These are phyloP conservation scores for Calonectria pauciramosa DNA, from an alignment of 2,329 filamentous ascomycete genomes.

Conservation along the genomic window DNA sequence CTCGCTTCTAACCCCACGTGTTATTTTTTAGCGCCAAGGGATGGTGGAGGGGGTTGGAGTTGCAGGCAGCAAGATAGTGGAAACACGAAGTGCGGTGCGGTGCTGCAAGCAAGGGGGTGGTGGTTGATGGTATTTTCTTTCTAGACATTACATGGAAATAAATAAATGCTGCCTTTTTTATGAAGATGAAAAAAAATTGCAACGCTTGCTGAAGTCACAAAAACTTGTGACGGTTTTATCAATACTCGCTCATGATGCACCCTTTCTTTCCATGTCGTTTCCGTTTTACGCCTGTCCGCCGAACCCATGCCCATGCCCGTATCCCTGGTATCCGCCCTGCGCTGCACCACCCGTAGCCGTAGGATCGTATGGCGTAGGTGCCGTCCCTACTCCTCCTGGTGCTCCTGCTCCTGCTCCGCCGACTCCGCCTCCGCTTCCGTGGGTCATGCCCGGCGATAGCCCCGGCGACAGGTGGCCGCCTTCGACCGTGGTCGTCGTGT, in stretches of 20 bases:
- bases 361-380: not conserved
- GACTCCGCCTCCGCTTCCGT: not conserved
- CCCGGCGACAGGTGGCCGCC: not conserved
- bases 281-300: not conserved
- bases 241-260: slow-evolving; percentile 5
- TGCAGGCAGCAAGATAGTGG: not conserved
- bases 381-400: not conserved
- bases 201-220: slow-evolving; percentile 11
- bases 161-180: not conserved
- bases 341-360: not conserved
- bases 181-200: not conserved
- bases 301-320: not conserved
- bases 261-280: not conserved
- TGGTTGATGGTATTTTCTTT: not conserved
- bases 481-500: not conserved
- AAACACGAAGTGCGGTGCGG: not conserved
- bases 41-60: not conserved
- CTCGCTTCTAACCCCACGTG: not conserved
- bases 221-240: not conserved
- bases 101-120: not conserved
- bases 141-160: not conserved
- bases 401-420: not conserved
- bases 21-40: not conserved
- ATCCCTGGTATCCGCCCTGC: not conserved
- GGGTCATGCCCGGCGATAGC: not conserved